Base-by-base conservation (phyloP, 345 rosid genomes). In the Tarenaya hassleriana region DNA sequence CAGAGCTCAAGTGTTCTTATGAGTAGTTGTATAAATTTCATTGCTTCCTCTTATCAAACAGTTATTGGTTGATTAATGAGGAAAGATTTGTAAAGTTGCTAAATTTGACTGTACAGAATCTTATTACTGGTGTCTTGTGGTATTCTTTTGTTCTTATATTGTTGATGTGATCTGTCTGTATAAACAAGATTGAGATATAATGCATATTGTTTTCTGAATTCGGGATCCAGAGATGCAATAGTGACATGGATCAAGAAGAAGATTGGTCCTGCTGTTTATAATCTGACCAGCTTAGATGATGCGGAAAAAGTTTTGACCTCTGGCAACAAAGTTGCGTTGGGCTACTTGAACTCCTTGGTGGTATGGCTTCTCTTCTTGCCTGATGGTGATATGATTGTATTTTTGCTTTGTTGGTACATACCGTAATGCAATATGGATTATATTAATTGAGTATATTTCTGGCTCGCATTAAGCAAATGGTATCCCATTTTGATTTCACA, bases 181-280 rank as follows among this genome's bases (percentile, higher is more conserved):
- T 37, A n/a, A 17, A n/a, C 34, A 10, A 11, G 42, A 7, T 35
- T 52, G 0, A 12, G 47, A 17, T 16, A 6, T 6, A 5, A 16
- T 7, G 41, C 3, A 37, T 37, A 13, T 19, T 24, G 29, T 31
- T 8, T 2, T 15, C 24, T 20, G 18, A 42, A 38, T 65, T 43
- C 63, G 5, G 40, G 60, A 63, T 58, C 49, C 53, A 92, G 98
- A 60, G 98, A 92, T 16, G 88, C 81, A 6, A 81, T 92, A 24
- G 83, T 92, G 58, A 78, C 88, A 12, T 92, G 97, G 97, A 85
- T 92, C 66, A 88, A 82, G 80, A 92, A 92, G 91, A 88, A 85
- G 74, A 81, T 62, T 8, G 99, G 95, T 54, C 97, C 97, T 61
- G 87, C 97, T 41, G 65, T 88, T 15, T 20, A 55, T 67, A 92